A percentile compares a stretch with the other conserved stretches of the same genome.
These are phyloP conservation scores for Candida sojae DNA, from an alignment of 1,139 yeast genomes.

Conservation along the genomic window DNA sequence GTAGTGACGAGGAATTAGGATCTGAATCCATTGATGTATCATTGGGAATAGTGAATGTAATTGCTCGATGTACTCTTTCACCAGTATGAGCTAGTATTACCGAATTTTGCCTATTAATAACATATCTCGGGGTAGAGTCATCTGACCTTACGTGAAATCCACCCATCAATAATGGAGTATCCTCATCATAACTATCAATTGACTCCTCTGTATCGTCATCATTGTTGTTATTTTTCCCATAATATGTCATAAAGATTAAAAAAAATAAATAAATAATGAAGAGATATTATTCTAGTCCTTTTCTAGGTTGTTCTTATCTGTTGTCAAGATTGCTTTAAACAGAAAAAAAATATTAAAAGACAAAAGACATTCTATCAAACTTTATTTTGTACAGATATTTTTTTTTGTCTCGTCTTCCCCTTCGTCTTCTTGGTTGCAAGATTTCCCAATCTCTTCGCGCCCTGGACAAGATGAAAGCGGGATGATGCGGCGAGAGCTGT, in stretches of 20 bases:
- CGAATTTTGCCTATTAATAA: slow-evolving; percentile 29
- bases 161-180: background rate
- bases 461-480: background rate
- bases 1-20: background rate
- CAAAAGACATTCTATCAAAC: too few relatives aligned
- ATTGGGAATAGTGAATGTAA: slow-evolving; percentile 15
- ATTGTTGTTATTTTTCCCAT: background rate
- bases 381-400: background rate
- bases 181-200: slow-evolving; percentile 5
- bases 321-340: background rate
- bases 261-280: too few relatives aligned
- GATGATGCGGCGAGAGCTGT: background rate
- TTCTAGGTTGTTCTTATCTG: background rate
- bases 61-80: slow-evolving; percentile 36
- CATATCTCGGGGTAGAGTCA: slow-evolving; percentile 13
- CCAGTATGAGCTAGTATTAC: slow-evolving; percentile 45
- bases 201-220: slow-evolving; percentile 6
- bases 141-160: slow-evolving; percentile 9
- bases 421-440: background rate
- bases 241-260: background rate
- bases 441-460: background rate
- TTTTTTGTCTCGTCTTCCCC: background rate
- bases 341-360: background rate
- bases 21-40: background rate
- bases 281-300: background rate